Percentiles rank a stretch among this genome's conserved stretches.
Evolutionary conservation across 345 rosid genomes (phyloP).

Genomic region (Dimocarpus longan): DNA sequence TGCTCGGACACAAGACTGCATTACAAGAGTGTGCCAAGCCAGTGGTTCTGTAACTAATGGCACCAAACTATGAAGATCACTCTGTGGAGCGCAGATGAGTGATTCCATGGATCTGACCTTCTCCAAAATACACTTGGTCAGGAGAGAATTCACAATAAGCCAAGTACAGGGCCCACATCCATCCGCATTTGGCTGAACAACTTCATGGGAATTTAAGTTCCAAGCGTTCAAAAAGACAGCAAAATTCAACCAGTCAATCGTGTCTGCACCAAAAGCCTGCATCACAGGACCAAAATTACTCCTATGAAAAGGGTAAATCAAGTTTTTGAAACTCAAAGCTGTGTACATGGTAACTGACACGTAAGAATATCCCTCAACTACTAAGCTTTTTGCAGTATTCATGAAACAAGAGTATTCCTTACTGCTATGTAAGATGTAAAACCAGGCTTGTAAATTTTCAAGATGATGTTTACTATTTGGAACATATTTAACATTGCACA

Average conservation of each 20-base stretch:
- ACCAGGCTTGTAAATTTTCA: not conserved
- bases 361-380: not conserved
- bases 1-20: conserved; percentile 72
- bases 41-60: conserved; percentile 80
- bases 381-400: not conserved
- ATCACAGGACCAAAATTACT: conserved; percentile 19
- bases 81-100: conserved; percentile 43
- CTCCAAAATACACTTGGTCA: conserved; percentile 56
- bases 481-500: conserved; percentile 1
- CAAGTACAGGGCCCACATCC: conserved; percentile 37
- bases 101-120: conserved; percentile 51
- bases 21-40: conserved; percentile 81
- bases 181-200: conserved; percentile 31
- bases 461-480: not conserved
- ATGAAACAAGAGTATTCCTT: not conserved
- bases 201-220: conserved; percentile 67
- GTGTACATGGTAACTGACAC: not conserved
- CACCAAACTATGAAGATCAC: conserved; percentile 57
- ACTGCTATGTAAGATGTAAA: conserved; percentile 1
- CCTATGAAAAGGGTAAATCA: not conserved
- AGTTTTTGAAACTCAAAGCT: conserved; percentile 6
- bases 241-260: conserved; percentile 79
- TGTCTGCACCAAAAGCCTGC: conserved; percentile 73
- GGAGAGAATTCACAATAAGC: conserved; percentile 55
- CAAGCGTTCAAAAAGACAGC: conserved; percentile 81